phyloP scores from a whole-genome alignment of 2,329 filamentous ascomycete genomes.

The Ophiosphaerella korrae region DNA sequence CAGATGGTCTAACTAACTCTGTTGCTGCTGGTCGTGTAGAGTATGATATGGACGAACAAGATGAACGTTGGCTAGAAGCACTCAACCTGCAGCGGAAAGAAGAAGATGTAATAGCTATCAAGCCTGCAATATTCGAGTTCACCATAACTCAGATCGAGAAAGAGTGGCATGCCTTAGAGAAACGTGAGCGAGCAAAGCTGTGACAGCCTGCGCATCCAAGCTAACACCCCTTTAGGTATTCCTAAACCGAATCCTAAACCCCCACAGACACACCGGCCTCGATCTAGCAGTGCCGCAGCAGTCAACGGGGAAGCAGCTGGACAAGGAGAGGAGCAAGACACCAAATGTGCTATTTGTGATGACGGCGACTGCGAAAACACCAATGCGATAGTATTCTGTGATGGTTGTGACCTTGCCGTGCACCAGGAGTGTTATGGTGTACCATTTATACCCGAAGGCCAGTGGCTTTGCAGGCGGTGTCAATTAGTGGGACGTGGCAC shows the following conservation, averaged over 20 bases:
- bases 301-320: constrained; percentile 89
- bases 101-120: constrained; percentile 79
- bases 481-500: constrained; percentile 91
- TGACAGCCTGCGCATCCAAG: background rate
- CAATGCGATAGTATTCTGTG: constrained; percentile 98
- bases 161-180: constrained; percentile 95
- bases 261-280: constrained; percentile 88
- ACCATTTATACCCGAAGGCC: constrained; percentile 96
- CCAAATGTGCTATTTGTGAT: constrained; percentile 96
- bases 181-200: constrained; percentile 57
- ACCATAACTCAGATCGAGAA: constrained; percentile 99
- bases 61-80: constrained; percentile 91
- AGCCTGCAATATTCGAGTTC: constrained; percentile 93
- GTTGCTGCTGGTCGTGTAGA: constrained; percentile 77
- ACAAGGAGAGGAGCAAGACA: constrained; percentile 89
- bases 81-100: constrained; percentile 78
- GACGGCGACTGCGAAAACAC: constrained; percentile 99
- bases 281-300: constrained; percentile 91
- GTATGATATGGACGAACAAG: constrained; percentile 99
- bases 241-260: constrained; percentile 97
- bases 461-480: constrained; percentile 97
- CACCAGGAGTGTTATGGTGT: constrained; percentile 99
- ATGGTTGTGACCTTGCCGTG: constrained; percentile 95
- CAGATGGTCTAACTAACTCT: constrained; percentile 60
- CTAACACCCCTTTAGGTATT: constrained; percentile 58